These are phyloP conservation scores for Elaphomyces granulatus DNA, from an alignment of 495 filamentous ascomycete species.

Conservation along the genomic window DNA sequence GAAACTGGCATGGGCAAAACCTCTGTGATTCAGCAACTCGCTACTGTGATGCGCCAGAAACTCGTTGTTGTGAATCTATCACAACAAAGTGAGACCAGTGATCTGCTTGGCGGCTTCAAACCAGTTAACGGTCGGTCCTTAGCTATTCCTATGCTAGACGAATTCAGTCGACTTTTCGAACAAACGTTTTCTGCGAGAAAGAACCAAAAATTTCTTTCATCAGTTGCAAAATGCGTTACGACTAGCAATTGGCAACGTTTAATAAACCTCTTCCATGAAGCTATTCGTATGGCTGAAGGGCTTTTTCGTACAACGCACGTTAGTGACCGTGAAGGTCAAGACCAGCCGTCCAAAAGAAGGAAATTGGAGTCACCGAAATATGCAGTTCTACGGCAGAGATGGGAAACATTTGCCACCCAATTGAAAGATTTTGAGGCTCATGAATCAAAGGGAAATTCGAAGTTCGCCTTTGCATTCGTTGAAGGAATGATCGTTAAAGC, in stretches of 20 bases:
- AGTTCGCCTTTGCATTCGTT: slow-evolving; percentile 88
- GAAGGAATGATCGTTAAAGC: slow-evolving; percentile 92
- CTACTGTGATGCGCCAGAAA: slow-evolving; percentile 63
- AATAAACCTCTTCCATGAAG: slow-evolving; percentile 76
- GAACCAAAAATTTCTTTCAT: slow-evolving; percentile 73
- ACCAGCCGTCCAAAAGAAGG: slow-evolving; percentile 65
- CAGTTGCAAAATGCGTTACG: slow-evolving; percentile 60
- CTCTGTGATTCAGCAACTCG: slow-evolving; percentile 83
- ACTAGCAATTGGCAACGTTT: slow-evolving; percentile 73
- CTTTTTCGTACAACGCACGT: slow-evolving; percentile 35
- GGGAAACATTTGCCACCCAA: slow-evolving; percentile 64
- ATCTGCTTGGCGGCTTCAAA: slow-evolving; percentile 91
- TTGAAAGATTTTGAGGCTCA: slow-evolving; percentile 72
- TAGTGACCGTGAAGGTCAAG: slow-evolving; percentile 28
- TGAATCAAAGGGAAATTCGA: slow-evolving; percentile 57
- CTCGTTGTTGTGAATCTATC: slow-evolving; percentile 87
- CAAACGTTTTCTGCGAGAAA: slow-evolving; percentile 71
- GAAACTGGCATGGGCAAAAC: slow-evolving; percentile 99
- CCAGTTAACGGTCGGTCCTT: slow-evolving; percentile 81
- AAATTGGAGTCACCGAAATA: slow-evolving; percentile 59
- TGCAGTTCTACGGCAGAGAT: slow-evolving; percentile 52
- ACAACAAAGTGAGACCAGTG: slow-evolving; percentile 90
- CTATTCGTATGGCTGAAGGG: slow-evolving; percentile 65
- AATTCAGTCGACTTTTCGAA: slow-evolving; percentile 80
- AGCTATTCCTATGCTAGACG: slow-evolving; percentile 78